Conservation (phyloP, 805 yeast genomes). For the Starmerella floricola region DNA sequence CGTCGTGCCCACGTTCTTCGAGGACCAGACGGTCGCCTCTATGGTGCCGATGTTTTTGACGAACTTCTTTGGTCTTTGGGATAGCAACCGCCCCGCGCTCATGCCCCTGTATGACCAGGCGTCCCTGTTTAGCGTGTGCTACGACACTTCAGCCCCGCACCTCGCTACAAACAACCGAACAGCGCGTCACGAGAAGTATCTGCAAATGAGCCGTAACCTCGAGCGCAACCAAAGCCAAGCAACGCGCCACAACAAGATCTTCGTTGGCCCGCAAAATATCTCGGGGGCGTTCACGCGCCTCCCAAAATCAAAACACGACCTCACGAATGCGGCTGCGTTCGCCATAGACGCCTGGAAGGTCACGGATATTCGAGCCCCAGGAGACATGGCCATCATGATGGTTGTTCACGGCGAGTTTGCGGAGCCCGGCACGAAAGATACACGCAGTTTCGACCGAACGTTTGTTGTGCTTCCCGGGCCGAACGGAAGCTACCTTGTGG, state of each 20-base stretch:
- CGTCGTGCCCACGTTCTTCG: conserved; percentile 62
- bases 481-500: conserved; percentile 62
- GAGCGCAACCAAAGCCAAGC: conserved; percentile 43
- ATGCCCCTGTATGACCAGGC: conserved; percentile 63
- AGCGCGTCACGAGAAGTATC: conserved; percentile 1
- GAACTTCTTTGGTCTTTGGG: conserved; percentile 73
- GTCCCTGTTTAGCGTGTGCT: conserved; percentile 73
- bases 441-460: conserved; percentile 75
- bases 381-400: conserved; percentile 64
- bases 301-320: conserved; percentile 69
- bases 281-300: conserved; percentile 46
- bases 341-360: conserved; percentile 59
- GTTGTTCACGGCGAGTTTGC: conserved; percentile 74
- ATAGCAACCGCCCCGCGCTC: conserved; percentile 57
- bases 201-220: conserved; percentile 37
- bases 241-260: conserved; percentile 44
- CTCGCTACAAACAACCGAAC: conserved; percentile 18
- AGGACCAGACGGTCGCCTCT: conserved; percentile 54
- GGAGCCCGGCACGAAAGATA: conserved; percentile 40
- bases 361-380: conserved; percentile 41
- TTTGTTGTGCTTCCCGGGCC: conserved; percentile 63
- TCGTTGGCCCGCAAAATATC: conserved; percentile 59
- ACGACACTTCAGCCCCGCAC: conserved; percentile 60
- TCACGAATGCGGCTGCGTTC: conserved; percentile 52
- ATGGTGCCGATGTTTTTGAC: conserved; percentile 67